Base-by-base conservation (phyloP, 345 rosid genomes). In the Salix suchowensis region DNA sequence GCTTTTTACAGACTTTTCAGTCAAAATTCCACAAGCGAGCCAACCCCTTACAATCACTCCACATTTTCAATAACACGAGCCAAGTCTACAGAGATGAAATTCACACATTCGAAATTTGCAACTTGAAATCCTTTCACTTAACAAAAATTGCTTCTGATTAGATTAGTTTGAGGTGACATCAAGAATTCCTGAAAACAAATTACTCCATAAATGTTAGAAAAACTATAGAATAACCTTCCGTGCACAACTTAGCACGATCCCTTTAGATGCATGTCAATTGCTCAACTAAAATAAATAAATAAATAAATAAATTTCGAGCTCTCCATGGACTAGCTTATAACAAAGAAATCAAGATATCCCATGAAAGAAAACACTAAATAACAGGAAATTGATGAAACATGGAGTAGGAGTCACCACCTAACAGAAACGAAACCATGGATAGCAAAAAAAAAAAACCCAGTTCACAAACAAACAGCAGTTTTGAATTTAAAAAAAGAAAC, bases 401-500 rank as follows among this genome's bases (percentile, higher is more conserved):
- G 19, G 18, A 71, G 26, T 4, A 72, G 5, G 1, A 14, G 28
- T 19, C 19, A 40, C 23, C 28, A 15, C 7, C 54, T 21, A 19
- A 42, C 73, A 39, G 13, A 28, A 1, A 66, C 36, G 13, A 66
- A n/a, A 58, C 28, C 28, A 11, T 58, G 37, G 68, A 14, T 32
- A 2, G 2, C 6, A 65, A 8, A 46, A 37, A 8, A 46, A 37
- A 8, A 30, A 75, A 58, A 40, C 54, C 52, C 68, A 74, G 52
- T 34, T 69, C 30, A 60, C 7, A 69, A 52, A 30, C 71, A 75
- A 73, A 30, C 74, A 73, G 70, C 60, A 75, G 32, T 40, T 73
- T 36, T 2, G 12, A 14, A 73, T 34, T 21, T 32, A 65, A 77
- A 68, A 69, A 16, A 19, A 58, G 37, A 37, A 48, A 40, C n/a